These are phyloP conservation scores for Ceratobasidium sp. DNA, from an alignment of 1,284 basidiomycete genomes.

Conservation along the genomic window DNA sequence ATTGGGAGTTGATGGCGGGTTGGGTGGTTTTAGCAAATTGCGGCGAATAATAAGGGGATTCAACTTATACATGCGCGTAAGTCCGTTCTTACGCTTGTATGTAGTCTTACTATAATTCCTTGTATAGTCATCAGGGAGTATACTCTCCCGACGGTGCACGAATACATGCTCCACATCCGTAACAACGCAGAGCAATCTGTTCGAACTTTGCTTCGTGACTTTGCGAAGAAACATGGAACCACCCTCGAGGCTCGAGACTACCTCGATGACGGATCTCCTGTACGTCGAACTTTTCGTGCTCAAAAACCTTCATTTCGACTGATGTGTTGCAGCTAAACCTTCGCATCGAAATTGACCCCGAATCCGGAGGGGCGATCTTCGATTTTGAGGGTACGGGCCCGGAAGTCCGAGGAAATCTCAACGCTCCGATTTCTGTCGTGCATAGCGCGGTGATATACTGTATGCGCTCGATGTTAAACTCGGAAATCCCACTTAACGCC, in stretches of 20 bases:
- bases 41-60: constrained; percentile 94
- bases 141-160: constrained; percentile 86
- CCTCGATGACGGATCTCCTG: constrained; percentile 89
- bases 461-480: constrained; percentile 91
- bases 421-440: constrained; percentile 88
- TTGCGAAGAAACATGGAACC: constrained; percentile 75
- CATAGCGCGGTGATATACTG: constrained; percentile 96
- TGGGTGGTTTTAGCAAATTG: constrained; percentile 78
- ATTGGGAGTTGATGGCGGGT: constrained; percentile 2
- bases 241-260: constrained; percentile 82
- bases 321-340: constrained; percentile 73
- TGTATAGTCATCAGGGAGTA: constrained; percentile 85
- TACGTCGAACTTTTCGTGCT: constrained; percentile 54
- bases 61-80: constrained; percentile 81
- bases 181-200: constrained; percentile 92
- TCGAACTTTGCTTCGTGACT: constrained; percentile 82
- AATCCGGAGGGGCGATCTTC: constrained; percentile 83
- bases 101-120: constrained; percentile 35
- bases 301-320: background rate
- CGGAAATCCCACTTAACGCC: constrained; percentile 94
- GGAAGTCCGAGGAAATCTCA: constrained; percentile 91
- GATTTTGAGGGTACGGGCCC: constrained; percentile 93
- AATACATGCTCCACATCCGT: constrained; percentile 93
- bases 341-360: constrained; percentile 81
- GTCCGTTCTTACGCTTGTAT: constrained; percentile 51